A percentile compares a stretch with the other conserved stretches of the same genome.
Evolutionary conservation across 345 rosid genomes (phyloP).

Genomic region (Gossypium longicalyx): DNA sequence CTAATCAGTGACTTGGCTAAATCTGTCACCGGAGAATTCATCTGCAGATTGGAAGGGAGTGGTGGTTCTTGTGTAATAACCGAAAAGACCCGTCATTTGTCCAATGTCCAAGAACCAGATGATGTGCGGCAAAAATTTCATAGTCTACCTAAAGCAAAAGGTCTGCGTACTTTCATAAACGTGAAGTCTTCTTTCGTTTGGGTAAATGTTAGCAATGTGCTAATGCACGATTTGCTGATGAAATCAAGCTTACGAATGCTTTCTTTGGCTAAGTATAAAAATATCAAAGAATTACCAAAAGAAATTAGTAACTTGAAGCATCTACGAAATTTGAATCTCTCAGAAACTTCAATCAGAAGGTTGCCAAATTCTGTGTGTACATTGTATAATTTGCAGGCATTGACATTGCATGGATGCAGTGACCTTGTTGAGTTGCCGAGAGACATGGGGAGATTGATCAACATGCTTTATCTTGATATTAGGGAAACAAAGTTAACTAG

Average conservation of each 20-base stretch:
- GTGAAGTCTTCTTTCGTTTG: neutral
- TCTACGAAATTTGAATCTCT: conserved; percentile 12
- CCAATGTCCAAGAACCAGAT: neutral
- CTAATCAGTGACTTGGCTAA: conserved; percentile 2
- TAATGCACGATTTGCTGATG: neutral
- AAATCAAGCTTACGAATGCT: neutral
- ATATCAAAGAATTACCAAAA: neutral
- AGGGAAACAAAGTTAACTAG: conserved; percentile 17
- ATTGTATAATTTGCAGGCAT: conserved; percentile 33
- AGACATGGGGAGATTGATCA: conserved; percentile 30
- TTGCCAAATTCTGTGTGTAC: conserved; percentile 16
- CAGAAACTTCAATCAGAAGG: neutral
- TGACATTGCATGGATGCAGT: conserved; percentile 24
- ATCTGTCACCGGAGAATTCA: neutral
- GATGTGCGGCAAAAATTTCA: neutral
- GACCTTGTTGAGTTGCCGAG: conserved; percentile 28
- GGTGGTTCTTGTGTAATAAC: neutral
- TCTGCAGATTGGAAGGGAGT: neutral
- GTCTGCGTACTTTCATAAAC: conserved; percentile 8
- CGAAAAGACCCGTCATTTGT: conserved; percentile 13
- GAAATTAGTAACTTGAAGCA: conserved; percentile 7
- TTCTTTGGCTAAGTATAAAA: neutral
- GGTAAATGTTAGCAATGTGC: neutral
- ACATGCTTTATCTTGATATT: conserved; percentile 30
- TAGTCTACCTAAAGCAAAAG: neutral